phyloP scores from a whole-genome alignment of 192 early-diverging fungal species.

The Obelidium mucronatum region DNA sequence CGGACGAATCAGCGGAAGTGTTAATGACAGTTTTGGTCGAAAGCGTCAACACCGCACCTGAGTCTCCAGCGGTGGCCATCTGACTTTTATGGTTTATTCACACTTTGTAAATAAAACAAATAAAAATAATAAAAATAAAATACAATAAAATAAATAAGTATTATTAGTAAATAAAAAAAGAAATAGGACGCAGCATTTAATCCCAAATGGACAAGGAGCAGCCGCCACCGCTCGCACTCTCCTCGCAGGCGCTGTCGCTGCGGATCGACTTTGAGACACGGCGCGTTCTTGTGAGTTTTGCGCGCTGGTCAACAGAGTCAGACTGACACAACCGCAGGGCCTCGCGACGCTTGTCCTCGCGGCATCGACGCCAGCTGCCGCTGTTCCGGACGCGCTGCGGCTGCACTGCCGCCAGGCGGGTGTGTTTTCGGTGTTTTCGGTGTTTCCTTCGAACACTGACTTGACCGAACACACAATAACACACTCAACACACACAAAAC shows the following conservation, averaged over 20 bases:
- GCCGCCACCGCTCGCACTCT: background rate
- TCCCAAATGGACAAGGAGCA: background rate
- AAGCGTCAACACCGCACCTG: too few species aligned
- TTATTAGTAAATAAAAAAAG: too few species aligned
- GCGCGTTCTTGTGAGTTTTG: slow-evolving; percentile 11
- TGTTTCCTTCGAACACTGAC: too few species aligned
- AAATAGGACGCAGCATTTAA: too few species aligned
- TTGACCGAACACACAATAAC: too few species aligned
- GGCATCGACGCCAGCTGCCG: background rate
- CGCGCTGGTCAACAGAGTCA: background rate
- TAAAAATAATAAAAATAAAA: too few species aligned
- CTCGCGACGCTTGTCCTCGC: background rate
- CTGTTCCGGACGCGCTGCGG: slow-evolving; percentile 34
- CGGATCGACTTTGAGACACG: slow-evolving; percentile 17
- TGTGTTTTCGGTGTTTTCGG: slow-evolving; percentile 17
- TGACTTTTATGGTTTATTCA: too few species aligned
- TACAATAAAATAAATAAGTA: too few species aligned
- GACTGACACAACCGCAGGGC: slow-evolving; percentile 5
- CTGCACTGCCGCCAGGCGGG: slow-evolving; percentile 49
- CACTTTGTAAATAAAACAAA: too few species aligned
- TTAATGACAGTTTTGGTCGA: too few species aligned
- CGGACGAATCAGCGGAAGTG: background rate
- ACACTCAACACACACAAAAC: too few species aligned
- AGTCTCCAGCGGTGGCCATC: too few species aligned
- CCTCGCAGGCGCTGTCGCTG: background rate